These are phyloP conservation scores for Mycena kentingensis DNA, from an alignment of 768 basidiomycete genomes.

Conservation along the genomic window DNA sequence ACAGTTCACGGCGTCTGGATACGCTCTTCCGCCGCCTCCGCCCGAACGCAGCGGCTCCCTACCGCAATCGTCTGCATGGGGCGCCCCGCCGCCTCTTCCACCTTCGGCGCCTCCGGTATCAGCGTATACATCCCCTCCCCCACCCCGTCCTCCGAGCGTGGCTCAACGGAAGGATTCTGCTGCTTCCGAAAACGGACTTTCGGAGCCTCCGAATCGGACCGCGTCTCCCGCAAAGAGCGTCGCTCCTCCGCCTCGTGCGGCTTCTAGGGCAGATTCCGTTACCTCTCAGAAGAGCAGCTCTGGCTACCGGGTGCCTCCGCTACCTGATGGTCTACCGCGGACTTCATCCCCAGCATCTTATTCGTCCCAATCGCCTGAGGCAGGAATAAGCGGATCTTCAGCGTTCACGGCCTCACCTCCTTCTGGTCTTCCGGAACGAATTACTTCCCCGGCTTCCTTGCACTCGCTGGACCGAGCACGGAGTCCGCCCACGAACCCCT, in stretches of 20 bases:
- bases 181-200: background rate
- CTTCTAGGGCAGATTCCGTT: background rate
- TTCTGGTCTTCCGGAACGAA: no score
- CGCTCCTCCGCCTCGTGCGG: background rate
- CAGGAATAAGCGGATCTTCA: no score
- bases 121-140: slow-evolving; percentile 3
- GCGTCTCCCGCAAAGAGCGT: background rate
- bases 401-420: no score
- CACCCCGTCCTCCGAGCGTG: background rate
- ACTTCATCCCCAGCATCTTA: slow-evolving; percentile 32
- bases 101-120: slow-evolving; percentile 10
- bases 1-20: slow-evolving; percentile 15
- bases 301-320: no score
- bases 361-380: slow-evolving; percentile 14
- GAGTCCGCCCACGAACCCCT: slow-evolving; percentile 31
- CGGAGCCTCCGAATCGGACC: slow-evolving; percentile 1
- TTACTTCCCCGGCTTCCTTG: slow-evolving; percentile 23
- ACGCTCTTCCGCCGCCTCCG: slow-evolving; percentile 19
- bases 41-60: background rate
- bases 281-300: background rate
- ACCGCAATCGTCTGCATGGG: background rate
- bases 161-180: no score
- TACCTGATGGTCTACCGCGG: slow-evolving; percentile 26
- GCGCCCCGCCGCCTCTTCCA: slow-evolving; percentile 4
- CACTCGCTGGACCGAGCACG: slow-evolving; percentile 29